These are phyloP conservation scores for Epichloe gansuensis DNA, from an alignment of 2,329 filamentous ascomycete species.

Conservation along the genomic window DNA sequence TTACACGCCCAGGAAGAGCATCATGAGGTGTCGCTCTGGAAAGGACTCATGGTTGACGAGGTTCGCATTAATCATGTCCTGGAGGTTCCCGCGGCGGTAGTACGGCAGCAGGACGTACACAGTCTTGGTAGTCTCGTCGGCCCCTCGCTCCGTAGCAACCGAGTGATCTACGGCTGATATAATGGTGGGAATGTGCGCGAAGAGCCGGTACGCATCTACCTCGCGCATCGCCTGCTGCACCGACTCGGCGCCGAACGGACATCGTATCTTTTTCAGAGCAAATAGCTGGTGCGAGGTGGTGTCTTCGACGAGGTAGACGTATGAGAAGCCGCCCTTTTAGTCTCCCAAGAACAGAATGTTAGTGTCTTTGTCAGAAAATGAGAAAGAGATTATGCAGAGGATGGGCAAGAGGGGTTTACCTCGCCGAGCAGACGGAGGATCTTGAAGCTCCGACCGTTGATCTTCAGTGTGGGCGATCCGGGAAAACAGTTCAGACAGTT, in stretches of 20 bases:
- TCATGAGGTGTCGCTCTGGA: slow-evolving; percentile 78
- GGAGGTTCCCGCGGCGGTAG: slow-evolving; percentile 87
- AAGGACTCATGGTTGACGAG: slow-evolving; percentile 89
- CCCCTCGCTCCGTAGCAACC: slow-evolving; percentile 61
- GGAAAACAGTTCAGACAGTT: slow-evolving; percentile 97
- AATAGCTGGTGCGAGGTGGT: slow-evolving; percentile 72
- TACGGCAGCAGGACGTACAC: slow-evolving; percentile 96
- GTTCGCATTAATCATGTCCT: slow-evolving; percentile 98
- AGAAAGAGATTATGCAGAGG: too few relatives aligned
- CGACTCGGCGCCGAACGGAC: slow-evolving; percentile 93
- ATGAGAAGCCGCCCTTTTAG: slow-evolving; percentile 79
- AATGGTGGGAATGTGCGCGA: slow-evolving; percentile 71
- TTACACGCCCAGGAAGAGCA: slow-evolving; percentile 84
- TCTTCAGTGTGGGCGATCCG: slow-evolving; percentile 83
- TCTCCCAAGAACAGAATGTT: too few relatives aligned
- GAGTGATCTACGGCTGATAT: slow-evolving; percentile 77
- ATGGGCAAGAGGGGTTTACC: slow-evolving; percentile 34
- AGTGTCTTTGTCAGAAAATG: too few relatives aligned
- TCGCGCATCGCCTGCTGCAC: slow-evolving; percentile 92
- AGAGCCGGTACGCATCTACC: slow-evolving; percentile 91
- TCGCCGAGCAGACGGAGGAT: slow-evolving; percentile 88
- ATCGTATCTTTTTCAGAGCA: slow-evolving; percentile 97
- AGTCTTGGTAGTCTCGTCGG: slow-evolving; percentile 62
- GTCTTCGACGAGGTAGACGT: slow-evolving; percentile 97
- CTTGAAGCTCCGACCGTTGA: slow-evolving; percentile 92